phyloP scores from a whole-genome alignment of 768 basidiomycete species.

The Suillus americanus region DNA sequence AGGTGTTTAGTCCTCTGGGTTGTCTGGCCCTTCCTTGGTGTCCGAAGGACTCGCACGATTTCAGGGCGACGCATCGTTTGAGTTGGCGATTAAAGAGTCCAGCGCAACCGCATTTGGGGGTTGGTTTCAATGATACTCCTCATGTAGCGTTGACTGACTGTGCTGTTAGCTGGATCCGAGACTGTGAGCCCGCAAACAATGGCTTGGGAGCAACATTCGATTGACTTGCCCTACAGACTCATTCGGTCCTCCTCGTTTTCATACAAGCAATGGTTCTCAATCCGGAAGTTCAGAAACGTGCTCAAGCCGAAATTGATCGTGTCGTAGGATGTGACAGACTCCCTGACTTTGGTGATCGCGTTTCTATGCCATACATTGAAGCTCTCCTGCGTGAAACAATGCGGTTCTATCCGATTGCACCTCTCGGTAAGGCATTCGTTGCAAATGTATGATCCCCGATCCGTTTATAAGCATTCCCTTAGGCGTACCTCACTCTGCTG shows the following conservation, averaged over 20 bases:
- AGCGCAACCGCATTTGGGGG: conserved; percentile 12
- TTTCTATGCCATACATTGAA: conserved; percentile 14
- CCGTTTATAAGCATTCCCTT: neutral
- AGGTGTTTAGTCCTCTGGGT: conserved; percentile 27
- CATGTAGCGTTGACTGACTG: neutral
- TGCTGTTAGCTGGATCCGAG: conserved; percentile 3
- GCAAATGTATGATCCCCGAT: neutral
- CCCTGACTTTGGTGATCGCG: conserved; percentile 11
- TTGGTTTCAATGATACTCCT: neutral
- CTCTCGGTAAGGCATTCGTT: conserved; percentile 20
- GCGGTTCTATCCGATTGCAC: conserved; percentile 23
- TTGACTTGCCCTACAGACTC: conserved; percentile 7
- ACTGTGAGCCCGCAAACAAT: conserved; percentile 4
- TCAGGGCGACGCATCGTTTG: neutral
- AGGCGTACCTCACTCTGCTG: conserved; percentile 10
- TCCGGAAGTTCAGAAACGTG: conserved; percentile 12
- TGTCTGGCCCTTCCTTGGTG: conserved; percentile 39
- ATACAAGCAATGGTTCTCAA: conserved; percentile 18
- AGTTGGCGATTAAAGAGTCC: conserved; percentile 10
- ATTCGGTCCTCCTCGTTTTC: conserved; percentile 8
- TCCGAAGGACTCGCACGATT: conserved; percentile 7
- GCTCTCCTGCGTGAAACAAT: conserved; percentile 26
- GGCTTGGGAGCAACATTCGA: neutral
- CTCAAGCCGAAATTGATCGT: conserved; percentile 16
- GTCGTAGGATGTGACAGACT: conserved; percentile 12